These are phyloP conservation scores for Zygnema circumcarinatum DNA, from an alignment of 139 green algal species.

Conservation along the genomic window DNA sequence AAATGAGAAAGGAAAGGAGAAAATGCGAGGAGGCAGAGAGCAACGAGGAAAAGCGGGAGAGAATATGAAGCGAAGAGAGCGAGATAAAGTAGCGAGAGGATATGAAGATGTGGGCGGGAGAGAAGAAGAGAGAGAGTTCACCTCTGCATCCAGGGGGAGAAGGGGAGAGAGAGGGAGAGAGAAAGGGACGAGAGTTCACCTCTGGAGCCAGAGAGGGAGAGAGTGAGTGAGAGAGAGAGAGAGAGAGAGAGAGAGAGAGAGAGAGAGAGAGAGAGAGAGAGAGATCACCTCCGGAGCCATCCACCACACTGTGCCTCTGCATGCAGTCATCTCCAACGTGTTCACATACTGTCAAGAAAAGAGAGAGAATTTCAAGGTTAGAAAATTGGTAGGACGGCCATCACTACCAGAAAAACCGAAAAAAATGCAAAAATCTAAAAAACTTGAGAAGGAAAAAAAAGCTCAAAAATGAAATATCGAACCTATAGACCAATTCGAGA, in stretches of 20 bases:
- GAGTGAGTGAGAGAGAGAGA: background rate
- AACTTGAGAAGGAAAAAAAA: too few species aligned
- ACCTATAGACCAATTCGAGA: too few species aligned
- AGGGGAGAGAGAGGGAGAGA: background rate
- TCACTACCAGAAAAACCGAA: too few species aligned
- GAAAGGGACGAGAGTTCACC: background rate
- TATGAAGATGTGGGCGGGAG: background rate
- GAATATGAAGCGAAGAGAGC: too few species aligned
- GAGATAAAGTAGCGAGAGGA: background rate
- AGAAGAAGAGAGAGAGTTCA: background rate
- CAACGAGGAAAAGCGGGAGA: too few species aligned
- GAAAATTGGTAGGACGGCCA: background rate
- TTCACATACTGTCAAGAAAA: conserved; percentile 23
- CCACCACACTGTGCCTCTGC: conserved; percentile 92
- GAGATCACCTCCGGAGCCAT: conserved; percentile 90
- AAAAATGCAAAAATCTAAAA: too few species aligned
- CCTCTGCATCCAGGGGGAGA: background rate
- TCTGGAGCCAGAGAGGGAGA: background rate
- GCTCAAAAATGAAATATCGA: too few species aligned
- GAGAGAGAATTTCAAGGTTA: background rate
- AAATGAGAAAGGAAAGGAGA: too few species aligned
- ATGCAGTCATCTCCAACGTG: conserved; percentile 24
- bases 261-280: background rate
- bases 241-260: background rate
- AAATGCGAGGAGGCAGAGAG: too few species aligned